These are phyloP conservation scores for Mollisia scopiformis DNA, from an alignment of 2,329 filamentous ascomycete species.

Conservation along the genomic window DNA sequence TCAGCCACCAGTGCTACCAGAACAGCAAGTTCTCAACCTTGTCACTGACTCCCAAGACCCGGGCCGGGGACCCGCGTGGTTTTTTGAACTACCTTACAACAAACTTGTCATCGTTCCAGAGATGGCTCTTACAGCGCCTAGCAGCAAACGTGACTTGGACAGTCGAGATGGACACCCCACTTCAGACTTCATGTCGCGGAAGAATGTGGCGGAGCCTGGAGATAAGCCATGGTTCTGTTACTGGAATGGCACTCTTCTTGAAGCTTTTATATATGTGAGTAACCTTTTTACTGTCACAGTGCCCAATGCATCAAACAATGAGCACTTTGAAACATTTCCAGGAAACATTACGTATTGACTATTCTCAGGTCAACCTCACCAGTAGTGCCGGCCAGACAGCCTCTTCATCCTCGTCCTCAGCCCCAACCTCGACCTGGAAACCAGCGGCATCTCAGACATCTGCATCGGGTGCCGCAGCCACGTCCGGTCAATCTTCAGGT, in stretches of 20 bases:
- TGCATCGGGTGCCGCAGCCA: constrained; percentile 34
- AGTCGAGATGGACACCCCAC: background rate
- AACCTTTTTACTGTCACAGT: too few relatives aligned
- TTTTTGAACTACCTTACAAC: constrained; percentile 64
- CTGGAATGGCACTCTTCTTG: constrained; percentile 69
- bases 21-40: constrained; percentile 51
- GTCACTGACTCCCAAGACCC: constrained; percentile 60
- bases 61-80: constrained; percentile 62
- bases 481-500: constrained; percentile 17
- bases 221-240: constrained; percentile 71
- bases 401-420: constrained; percentile 2
- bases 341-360: background rate
- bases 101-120: constrained; percentile 60
- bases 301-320: too few relatives aligned
- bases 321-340: too few relatives aligned
- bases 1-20: constrained; percentile 55
- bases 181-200: constrained; percentile 21
- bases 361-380: constrained; percentile 37
- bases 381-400: constrained; percentile 35
- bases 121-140: constrained; percentile 19
- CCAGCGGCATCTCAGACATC: constrained; percentile 7
- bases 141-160: constrained; percentile 18
- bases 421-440: background rate
- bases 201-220: constrained; percentile 49
- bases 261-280: constrained; percentile 67